A percentile compares a stretch with the other conserved stretches of the same genome.
Evolutionary conservation across 23 red algal genomes (phyloP).

Genomic region (Gracilaria vermiculophylla): DNA sequence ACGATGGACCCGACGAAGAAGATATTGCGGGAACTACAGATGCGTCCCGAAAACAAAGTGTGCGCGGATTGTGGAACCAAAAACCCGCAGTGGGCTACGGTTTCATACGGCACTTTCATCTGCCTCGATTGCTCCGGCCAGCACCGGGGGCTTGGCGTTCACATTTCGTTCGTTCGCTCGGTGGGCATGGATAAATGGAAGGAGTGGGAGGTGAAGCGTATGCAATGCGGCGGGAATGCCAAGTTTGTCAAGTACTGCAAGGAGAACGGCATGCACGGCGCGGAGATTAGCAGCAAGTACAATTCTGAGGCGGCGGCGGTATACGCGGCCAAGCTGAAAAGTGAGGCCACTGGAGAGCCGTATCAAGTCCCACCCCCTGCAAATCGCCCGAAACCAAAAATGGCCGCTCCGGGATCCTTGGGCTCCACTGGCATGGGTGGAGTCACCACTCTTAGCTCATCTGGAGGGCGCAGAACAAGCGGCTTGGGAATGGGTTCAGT

Average conservation of each 20-base stretch:
- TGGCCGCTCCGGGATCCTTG: not conserved
- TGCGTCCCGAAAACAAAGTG: constrained; percentile 65
- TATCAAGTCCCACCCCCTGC: constrained; percentile 59
- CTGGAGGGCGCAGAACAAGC: not conserved
- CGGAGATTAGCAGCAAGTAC: constrained; percentile 78
- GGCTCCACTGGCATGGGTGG: constrained; percentile 29
- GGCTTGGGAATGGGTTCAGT: constrained; percentile 15
- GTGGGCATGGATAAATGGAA: constrained; percentile 99
- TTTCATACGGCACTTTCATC: constrained; percentile 98
- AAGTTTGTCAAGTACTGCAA: constrained; percentile 73
- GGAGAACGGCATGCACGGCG: constrained; percentile 58
- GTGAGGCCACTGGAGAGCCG: constrained; percentile 73
- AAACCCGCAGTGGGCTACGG: constrained; percentile 99
- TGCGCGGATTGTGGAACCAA: constrained; percentile 95
- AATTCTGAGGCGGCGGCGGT: constrained; percentile 79
- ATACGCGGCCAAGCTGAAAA: constrained; percentile 80
- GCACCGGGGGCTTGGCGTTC: constrained; percentile 91
- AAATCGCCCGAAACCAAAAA: constrained; percentile 41
- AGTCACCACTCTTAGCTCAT: constrained; percentile 3
- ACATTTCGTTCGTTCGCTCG: constrained; percentile 97
- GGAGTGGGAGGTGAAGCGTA: constrained; percentile 85
- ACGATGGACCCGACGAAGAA: constrained; percentile 70
- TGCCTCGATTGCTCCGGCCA: constrained; percentile 96
- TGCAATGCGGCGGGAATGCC: constrained; percentile 89
- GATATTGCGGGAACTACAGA: constrained; percentile 74